phyloP scores from a whole-genome alignment of 495 filamentous ascomycete genomes.

The Rusavskia elegans region DNA sequence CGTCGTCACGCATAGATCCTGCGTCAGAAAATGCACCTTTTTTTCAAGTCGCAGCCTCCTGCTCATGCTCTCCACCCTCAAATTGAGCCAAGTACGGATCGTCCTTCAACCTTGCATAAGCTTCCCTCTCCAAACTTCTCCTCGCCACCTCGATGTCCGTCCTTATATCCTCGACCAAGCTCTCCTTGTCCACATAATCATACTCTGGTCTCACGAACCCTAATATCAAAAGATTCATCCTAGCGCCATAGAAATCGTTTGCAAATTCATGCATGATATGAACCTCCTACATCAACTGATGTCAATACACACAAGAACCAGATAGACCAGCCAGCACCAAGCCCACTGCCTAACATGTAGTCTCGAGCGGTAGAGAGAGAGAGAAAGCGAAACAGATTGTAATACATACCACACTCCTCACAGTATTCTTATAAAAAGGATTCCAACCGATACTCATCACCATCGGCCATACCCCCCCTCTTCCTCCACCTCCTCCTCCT shows the following conservation, averaged over 20 bases:
- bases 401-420: constrained; percentile 49
- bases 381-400: background rate
- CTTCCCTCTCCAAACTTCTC: constrained; percentile 50
- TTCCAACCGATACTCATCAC: constrained; percentile 96
- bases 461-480: constrained; percentile 50
- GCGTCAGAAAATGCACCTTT: too few species aligned
- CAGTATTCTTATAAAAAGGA: constrained; percentile 79
- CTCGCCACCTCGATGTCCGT: constrained; percentile 74
- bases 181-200: constrained; percentile 73
- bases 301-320: too few species aligned
- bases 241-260: constrained; percentile 67
- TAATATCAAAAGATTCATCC: constrained; percentile 61
- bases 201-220: constrained; percentile 82
- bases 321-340: too few species aligned
- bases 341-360: too few species aligned
- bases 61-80: constrained; percentile 6
- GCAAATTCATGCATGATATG: constrained; percentile 66
- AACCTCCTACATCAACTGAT: constrained; percentile 42
- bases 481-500: background rate
- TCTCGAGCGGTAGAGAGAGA: background rate
- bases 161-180: constrained; percentile 72
- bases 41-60: constrained; percentile 2
- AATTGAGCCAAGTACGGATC: constrained; percentile 24
- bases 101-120: constrained; percentile 41
- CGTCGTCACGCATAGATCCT: too few species aligned